A percentile compares a stretch with the other conserved stretches of the same genome.
Evolutionary conservation across 2,329 filamentous ascomycete genomes (phyloP).

Genomic region (Neophaeococcomyces aloes): DNA sequence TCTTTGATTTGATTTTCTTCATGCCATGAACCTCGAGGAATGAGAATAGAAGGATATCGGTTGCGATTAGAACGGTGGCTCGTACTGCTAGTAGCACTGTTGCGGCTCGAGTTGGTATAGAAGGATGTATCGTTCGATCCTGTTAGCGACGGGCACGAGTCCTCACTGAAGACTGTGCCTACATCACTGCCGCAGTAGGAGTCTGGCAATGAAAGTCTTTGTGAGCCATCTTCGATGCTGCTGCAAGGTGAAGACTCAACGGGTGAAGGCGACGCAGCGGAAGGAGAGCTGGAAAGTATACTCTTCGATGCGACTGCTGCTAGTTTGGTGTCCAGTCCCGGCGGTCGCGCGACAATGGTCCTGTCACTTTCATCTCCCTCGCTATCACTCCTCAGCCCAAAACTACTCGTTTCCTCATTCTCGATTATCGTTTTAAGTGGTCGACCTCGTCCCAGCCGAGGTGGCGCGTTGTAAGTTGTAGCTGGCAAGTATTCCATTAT

Average conservation of each 20-base stretch:
- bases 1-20: constrained; percentile 41
- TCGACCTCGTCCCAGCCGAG: constrained; percentile 48
- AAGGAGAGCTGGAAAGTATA: constrained; percentile 11
- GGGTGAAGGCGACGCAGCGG: constrained; percentile 24
- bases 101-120: constrained; percentile 31
- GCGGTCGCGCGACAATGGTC: constrained; percentile 23
- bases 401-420: constrained; percentile 30
- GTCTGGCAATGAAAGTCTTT: constrained; percentile 70
- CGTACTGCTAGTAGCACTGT: constrained; percentile 26
- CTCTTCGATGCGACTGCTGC: constrained; percentile 18
- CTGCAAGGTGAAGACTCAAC: constrained; percentile 42
- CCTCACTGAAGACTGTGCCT: constrained; percentile 48
- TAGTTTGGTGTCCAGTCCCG: constrained; percentile 23
- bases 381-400: constrained; percentile 25
- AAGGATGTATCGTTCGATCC: constrained; percentile 38
- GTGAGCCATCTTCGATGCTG: constrained; percentile 52
- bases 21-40: constrained; percentile 49
- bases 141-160: constrained; percentile 34
- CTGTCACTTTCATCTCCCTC: constrained; percentile 30
- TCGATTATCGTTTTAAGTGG: constrained; percentile 57
- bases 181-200: constrained; percentile 78
- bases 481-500: constrained; percentile 34
- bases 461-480: constrained; percentile 41
- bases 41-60: constrained; percentile 48
- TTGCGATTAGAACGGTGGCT: constrained; percentile 31